These are phyloP conservation scores for Jamesozyma gamospora DNA, from an alignment of 805 yeast genomes.

Conservation along the genomic window DNA sequence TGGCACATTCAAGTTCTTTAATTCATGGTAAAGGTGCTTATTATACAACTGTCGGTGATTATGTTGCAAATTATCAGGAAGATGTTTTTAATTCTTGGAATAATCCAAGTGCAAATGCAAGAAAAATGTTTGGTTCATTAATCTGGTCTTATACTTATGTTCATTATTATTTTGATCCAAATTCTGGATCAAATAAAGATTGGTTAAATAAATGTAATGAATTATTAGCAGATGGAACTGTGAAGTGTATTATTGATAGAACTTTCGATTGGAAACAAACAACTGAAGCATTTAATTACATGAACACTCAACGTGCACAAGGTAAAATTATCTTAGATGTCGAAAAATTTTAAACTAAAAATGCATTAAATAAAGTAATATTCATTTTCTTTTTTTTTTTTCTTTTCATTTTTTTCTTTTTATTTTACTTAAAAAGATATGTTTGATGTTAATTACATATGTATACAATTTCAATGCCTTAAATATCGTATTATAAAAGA, in stretches of 20 bases:
- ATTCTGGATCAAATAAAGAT: constrained; percentile 20
- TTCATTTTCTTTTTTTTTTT: too few species aligned
- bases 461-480: neutral
- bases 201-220: constrained; percentile 38
- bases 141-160: constrained; percentile 32
- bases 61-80: constrained; percentile 31
- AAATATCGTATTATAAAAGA: neutral
- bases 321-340: constrained; percentile 58
- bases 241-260: constrained; percentile 45
- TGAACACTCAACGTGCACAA: constrained; percentile 42
- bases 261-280: constrained; percentile 45
- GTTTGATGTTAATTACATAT: too few species aligned
- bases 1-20: constrained; percentile 34
- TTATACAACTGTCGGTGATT: constrained; percentile 59
- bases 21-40: constrained; percentile 44
- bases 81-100: constrained; percentile 32
- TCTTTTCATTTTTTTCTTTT: too few species aligned
- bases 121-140: constrained; percentile 29
- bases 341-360: constrained; percentile 31
- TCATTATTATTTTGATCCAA: constrained; percentile 29
- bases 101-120: constrained; percentile 28
- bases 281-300: constrained; percentile 42
- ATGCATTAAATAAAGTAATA: too few species aligned
- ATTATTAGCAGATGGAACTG: constrained; percentile 37
- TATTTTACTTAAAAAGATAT: too few species aligned